Evolutionary conservation across 73 alveolate species (phyloP), one percentile per base, ranked within the genome.

Genomic region (Paramecium primaurelia): DNA sequence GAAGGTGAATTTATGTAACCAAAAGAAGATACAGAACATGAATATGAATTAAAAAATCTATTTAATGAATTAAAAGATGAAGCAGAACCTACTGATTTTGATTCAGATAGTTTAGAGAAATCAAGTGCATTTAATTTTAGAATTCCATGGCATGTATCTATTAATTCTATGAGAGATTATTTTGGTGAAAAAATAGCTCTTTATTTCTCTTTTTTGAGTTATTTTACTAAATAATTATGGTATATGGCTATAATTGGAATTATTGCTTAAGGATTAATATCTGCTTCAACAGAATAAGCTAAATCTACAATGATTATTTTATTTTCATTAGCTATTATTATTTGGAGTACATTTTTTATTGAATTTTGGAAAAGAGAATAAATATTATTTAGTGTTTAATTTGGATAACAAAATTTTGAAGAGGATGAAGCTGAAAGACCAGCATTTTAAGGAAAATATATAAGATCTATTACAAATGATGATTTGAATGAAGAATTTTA

Each of bases 351-450:
- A 1, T 77, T 87, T 32, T 87, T 87, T 40, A 77, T 87, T 18
- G 93, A 87, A 38, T 87, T 87, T n/a, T 87, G 93, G 93, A 87
- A 87, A 20, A 73, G 93, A 40, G 42, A 87, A 87, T 22, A 87
- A 68, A 86, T 59, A 5, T 69, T 87, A 59, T 87, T 87, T 87
- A 36, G 88, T 64, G 73, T 64, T 87, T 54, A 87, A 69, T 87
- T 42, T 38, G 93, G 93, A 18, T 20, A 87, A 87, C 10, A 60
- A 60, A 60, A 87, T 59, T 87, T 87, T 20, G 93, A 87, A 64
- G 87, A 87, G 71, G 93, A 59, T 36, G 93, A 87, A n/a, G 93
- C 93, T 32, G 93, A 87, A 87, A 87, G 93, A 87, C 93, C 93
- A 3, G 93, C 84, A 18, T 87, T 87, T 87, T 14, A 64, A 22